phyloP scores from a whole-genome alignment of 208 protist genomes.

The Leishmania gerbilli region DNA sequence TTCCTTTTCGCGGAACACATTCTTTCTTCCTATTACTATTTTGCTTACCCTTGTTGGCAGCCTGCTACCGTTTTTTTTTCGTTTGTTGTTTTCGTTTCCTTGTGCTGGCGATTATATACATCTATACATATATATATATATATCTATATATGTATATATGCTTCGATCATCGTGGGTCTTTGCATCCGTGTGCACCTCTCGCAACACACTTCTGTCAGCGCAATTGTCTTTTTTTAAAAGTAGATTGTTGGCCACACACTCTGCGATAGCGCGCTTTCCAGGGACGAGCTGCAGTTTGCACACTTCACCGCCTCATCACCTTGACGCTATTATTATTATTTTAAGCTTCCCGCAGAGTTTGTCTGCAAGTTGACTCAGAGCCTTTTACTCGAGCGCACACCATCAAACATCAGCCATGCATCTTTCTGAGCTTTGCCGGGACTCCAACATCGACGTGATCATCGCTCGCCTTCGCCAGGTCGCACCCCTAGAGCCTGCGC shows the following conservation, averaged over 20 bases:
- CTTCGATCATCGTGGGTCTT: not conserved
- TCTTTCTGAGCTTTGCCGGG: conserved; percentile 76
- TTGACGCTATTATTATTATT: not conserved
- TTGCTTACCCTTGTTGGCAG: not conserved
- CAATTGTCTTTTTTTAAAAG: not conserved
- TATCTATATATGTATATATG: not conserved
- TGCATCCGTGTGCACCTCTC: not conserved
- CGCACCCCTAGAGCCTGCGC: conserved; percentile 24
- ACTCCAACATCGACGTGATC: conserved; percentile 56
- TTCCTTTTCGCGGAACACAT: not conserved
- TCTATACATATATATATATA: not conserved
- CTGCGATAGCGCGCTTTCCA: not conserved
- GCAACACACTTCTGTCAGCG: not conserved
- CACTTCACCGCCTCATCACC: not conserved
- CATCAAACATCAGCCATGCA: conserved; percentile 25
- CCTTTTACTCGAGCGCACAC: not conserved
- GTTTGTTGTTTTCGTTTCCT: not conserved
- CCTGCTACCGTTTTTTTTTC: not conserved
- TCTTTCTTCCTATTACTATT: not conserved
- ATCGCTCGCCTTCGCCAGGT: conserved; percentile 43
- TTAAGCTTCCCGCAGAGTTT: not conserved
- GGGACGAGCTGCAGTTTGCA: not conserved
- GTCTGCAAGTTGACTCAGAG: not conserved
- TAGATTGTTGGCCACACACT: not conserved
- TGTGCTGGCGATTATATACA: not conserved